Percentiles rank a stretch among this genome's conserved stretches.
phyloP scores from a whole-genome alignment of 225 moss, liverwort and hornwort species.

The Lunularia cruciata region DNA sequence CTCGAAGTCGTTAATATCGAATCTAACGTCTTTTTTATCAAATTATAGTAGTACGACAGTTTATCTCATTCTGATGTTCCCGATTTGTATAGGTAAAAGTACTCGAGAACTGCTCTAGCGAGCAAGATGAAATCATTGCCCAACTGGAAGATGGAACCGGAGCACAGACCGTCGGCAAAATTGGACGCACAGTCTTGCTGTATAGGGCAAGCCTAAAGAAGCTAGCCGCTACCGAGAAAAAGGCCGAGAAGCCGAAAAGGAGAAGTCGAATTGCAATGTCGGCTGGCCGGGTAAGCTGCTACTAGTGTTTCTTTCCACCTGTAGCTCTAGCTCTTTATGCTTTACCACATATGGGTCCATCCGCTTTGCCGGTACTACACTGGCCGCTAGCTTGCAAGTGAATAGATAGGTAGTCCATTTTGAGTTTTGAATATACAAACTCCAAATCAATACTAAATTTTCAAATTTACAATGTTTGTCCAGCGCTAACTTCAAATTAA shows the following conservation, averaged over 20 bases:
- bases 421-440: background rate
- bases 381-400: background rate
- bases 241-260: conserved; percentile 21
- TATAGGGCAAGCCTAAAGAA: conserved; percentile 83
- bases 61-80: background rate
- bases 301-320: no score
- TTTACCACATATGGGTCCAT: background rate
- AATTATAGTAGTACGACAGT: background rate
- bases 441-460: background rate
- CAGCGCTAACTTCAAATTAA: background rate
- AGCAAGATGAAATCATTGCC: conserved; percentile 50
- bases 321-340: no score
- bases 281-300: conserved; percentile 19
- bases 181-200: conserved; percentile 74
- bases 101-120: conserved; percentile 67
- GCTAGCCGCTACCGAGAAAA: conserved; percentile 56
- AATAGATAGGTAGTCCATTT: background rate
- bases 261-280: conserved; percentile 29
- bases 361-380: background rate
- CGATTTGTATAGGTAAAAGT: conserved; percentile 57
- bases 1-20: background rate
- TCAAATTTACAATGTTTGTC: background rate
- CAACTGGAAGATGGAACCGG: conserved; percentile 62
- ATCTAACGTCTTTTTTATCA: no score
- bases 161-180: conserved; percentile 74